Evolutionary conservation across 2,329 filamentous ascomycete species (phyloP).

Genomic region (Hypomyces perniciosus): DNA sequence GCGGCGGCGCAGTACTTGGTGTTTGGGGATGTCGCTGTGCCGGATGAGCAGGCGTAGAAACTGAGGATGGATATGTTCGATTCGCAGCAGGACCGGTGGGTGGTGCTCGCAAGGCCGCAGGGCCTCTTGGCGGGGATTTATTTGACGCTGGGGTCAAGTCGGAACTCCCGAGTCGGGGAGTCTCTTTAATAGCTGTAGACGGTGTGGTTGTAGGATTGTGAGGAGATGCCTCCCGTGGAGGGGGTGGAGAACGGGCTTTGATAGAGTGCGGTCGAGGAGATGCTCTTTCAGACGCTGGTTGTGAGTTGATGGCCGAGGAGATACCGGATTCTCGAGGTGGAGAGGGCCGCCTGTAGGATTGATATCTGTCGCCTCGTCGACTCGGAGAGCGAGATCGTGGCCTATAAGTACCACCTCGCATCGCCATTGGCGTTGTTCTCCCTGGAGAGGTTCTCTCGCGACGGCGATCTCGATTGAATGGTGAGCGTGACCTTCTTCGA

Average conservation of each 20-base stretch:
- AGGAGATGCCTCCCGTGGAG: slow-evolving; percentile 36
- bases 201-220: slow-evolving; percentile 21
- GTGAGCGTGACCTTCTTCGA: slow-evolving; percentile 51
- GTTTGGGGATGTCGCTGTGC: slow-evolving; percentile 30
- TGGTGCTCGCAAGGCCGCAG: slow-evolving; percentile 46
- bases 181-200: slow-evolving; percentile 22
- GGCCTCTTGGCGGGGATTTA: slow-evolving; percentile 49
- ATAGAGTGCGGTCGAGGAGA: slow-evolving; percentile 46
- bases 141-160: slow-evolving; percentile 24
- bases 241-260: slow-evolving; percentile 40
- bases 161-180: slow-evolving; percentile 21
- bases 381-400: slow-evolving; percentile 48
- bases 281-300: slow-evolving; percentile 44
- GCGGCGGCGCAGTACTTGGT: slow-evolving; percentile 26
- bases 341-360: slow-evolving; percentile 41
- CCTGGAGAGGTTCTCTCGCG: slow-evolving; percentile 29
- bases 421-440: slow-evolving; percentile 22
- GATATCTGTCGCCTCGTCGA: slow-evolving; percentile 41
- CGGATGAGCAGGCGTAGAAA: slow-evolving; percentile 29
- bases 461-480: slow-evolving; percentile 42
- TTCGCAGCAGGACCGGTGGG: slow-evolving; percentile 38
- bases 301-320: slow-evolving; percentile 46
- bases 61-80: slow-evolving; percentile 34
- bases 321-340: slow-evolving; percentile 44
- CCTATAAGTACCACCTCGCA: slow-evolving; percentile 42